Base-by-base conservation (phyloP, 148 eudicot species). In the Silene conica region DNA sequence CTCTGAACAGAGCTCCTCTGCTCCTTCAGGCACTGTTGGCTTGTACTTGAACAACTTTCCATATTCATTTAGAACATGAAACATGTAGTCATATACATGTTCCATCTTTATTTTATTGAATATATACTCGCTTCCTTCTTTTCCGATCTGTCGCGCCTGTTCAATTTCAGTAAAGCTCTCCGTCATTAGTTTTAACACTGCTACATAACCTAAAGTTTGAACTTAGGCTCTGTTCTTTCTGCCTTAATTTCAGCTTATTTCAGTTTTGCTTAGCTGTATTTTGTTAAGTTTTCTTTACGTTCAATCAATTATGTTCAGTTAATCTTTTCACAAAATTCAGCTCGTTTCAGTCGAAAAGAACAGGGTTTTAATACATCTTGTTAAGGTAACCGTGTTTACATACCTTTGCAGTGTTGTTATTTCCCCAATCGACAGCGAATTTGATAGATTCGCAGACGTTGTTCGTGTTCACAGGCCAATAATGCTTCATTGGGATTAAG, bases 351-450 rank as follows among this genome's bases (percentile, higher is more conserved):
- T n/a, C n/a, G n/a, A n/a, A n/a, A n/a, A n/a, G n/a, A n/a, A n/a
- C n/a, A n/a, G n/a, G n/a, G n/a, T n/a, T n/a, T n/a, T n/a, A n/a
- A n/a, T n/a, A n/a, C n/a, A n/a, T n/a, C n/a, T n/a, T n/a, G n/a
- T n/a, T n/a, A n/a, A n/a, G n/a, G n/a, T 38, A 38, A 38, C 7
- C 43, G 0, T 38, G 43, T 23, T 5, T 16, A 38, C 4, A 1
- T 80, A 89, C 92, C 90, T 87, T 79, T 45, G 80, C 19, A 2
- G 78, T 66, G 76, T 85, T 45, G 12, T 81, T 75, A 70, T 89
- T 89, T 21, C 93, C 90, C 93, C 93, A 89, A 23, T 87, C 80
- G 13, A 87, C 89, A 16, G 93, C 90, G 57, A 82, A 87, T 48
- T 89, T 84, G 78, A 89, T 76, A 15, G 93, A 87, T 18, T 66